phyloP scores from a whole-genome alignment of 2,329 filamentous ascomycete genomes.

The Nothomitra cinnamomea region DNA sequence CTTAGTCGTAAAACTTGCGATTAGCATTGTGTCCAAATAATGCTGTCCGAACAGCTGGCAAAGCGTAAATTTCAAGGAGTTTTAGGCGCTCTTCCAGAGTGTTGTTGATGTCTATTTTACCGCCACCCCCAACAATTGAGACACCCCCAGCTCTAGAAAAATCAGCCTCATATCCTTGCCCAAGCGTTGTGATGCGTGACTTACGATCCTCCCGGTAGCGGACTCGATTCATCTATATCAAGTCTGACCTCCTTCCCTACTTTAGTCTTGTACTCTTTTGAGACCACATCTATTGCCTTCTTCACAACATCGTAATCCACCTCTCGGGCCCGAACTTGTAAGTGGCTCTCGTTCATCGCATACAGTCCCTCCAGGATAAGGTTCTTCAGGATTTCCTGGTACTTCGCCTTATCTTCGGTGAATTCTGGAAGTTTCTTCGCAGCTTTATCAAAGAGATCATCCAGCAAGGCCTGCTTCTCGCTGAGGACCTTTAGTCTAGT shows the following conservation, averaged over 20 bases:
- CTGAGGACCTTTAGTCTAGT: slow-evolving; percentile 76
- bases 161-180: background rate
- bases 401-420: slow-evolving; percentile 53
- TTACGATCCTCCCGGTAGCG: slow-evolving; percentile 69
- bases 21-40: slow-evolving; percentile 92
- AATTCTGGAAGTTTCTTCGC: slow-evolving; percentile 51
- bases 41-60: slow-evolving; percentile 69
- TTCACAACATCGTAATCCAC: slow-evolving; percentile 59
- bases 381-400: slow-evolving; percentile 59
- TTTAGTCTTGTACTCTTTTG: slow-evolving; percentile 70
- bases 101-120: slow-evolving; percentile 98
- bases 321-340: slow-evolving; percentile 61
- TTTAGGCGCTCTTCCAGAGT: slow-evolving; percentile 84
- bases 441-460: slow-evolving; percentile 73
- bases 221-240: slow-evolving; percentile 60
- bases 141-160: slow-evolving; percentile 61
- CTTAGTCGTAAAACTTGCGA: slow-evolving; percentile 83
- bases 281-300: slow-evolving; percentile 61
- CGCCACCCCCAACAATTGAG: slow-evolving; percentile 58
- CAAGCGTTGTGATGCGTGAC: slow-evolving; percentile 22
- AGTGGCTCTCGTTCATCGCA: slow-evolving; percentile 58
- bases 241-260: slow-evolving; percentile 51
- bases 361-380: slow-evolving; percentile 83
- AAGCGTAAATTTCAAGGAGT: slow-evolving; percentile 66
- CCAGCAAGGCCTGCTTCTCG: slow-evolving; percentile 78